Evolutionary conservation across 306 rosid species (phyloP), one percentile per base, ranked within the genome.

Genomic region (Corylus avellana): DNA sequence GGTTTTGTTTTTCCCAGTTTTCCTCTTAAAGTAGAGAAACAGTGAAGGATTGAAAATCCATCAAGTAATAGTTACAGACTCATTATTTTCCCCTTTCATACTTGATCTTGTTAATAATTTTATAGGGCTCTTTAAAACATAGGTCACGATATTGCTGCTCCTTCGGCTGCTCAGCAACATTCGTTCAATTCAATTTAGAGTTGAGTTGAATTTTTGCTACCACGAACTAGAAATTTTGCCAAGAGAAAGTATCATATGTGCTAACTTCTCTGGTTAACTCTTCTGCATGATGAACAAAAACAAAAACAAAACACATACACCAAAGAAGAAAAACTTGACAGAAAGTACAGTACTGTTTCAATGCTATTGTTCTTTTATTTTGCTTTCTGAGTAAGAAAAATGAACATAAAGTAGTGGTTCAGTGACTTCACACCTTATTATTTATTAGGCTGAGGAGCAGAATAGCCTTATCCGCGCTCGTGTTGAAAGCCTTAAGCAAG

Each of bases 401-500:
- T 12, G 44, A 64, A 6, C 14, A 7, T 64, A 14, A 2, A 35
- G 59, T 74, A 57, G 72, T 70, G 44, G 62, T 64, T 46, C 32
- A 27, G 72, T 67, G 22, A 12, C 77, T 75, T 27, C 69, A 63
- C 49, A 37, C 75, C 77, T 11, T 57, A 44, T 50, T 16, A 16
- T 69, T 73, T 63, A 9, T 25, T 74, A 93, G 97, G 96, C 84
- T n/a, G 89, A 88, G 84, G 87, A 88, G 73, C 86, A 79, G 76
- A 93, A 89, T 80, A 83, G 68, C 56, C 73, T 49, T 77, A 56
- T 66, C 56, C 86, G 84, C 27, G 79, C 77, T 27, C 88, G 77
- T 42, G 69, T 91, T 50, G 86, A 89, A 78, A 67, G 27, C 56
- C 86, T 91, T 39, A 93, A 63, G 84, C 82, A 85, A 82, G 88